phyloP scores from a whole-genome alignment of 495 filamentous ascomycete species.

The Penicillium waksmanii region DNA sequence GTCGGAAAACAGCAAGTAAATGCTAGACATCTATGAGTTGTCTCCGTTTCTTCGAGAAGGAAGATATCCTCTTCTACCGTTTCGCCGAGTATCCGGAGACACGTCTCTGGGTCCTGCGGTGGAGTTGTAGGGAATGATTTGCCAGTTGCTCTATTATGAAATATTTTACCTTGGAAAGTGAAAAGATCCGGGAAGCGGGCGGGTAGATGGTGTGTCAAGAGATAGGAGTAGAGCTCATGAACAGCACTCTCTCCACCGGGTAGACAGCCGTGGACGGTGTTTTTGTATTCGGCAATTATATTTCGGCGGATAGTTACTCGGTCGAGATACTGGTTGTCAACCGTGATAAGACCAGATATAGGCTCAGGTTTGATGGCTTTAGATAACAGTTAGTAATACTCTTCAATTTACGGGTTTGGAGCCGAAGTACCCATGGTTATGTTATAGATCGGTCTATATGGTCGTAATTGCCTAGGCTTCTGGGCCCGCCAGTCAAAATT shows the following conservation, averaged over 20 bases:
- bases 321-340: constrained; percentile 4
- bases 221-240: not conserved
- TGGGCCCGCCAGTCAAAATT: constrained; percentile 1
- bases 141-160: constrained; percentile 2
- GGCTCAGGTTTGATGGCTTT: constrained; percentile 2
- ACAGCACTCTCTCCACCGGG: not conserved
- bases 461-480: constrained; percentile 1
- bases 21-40: not conserved
- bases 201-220: not conserved
- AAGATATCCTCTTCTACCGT: constrained; percentile 6
- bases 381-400: not conserved
- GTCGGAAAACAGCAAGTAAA: constrained; percentile 4
- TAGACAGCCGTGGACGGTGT: constrained; percentile 5
- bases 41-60: not conserved
- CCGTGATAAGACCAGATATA: not conserved
- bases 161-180: not conserved
- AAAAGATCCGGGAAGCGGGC: constrained; percentile 1
- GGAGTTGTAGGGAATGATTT: constrained; percentile 3
- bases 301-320: constrained; percentile 2
- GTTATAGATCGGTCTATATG: constrained; percentile 7
- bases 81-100: not conserved
- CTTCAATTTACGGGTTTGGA: not conserved
- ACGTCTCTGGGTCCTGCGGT: not conserved
- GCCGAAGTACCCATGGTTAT: not conserved
- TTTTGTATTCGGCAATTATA: constrained; percentile 1